Evolutionary conservation across 768 basidiomycete genomes (phyloP).

Genomic region (Kwoniella dejecticola): DNA sequence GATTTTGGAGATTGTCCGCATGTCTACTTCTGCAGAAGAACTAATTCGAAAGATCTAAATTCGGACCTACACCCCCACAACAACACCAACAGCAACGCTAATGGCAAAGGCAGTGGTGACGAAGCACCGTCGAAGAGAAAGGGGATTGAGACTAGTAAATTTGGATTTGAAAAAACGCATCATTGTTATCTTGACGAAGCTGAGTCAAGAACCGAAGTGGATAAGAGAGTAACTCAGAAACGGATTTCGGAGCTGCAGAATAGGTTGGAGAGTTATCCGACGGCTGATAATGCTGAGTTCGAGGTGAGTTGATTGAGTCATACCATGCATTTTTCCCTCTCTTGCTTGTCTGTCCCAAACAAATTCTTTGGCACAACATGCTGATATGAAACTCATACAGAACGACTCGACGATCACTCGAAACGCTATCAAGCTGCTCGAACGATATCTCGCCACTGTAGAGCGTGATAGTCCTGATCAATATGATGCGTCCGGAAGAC

Average conservation of each 20-base stretch:
- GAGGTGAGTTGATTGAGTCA: not conserved
- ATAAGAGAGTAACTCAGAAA: constrained; percentile 64
- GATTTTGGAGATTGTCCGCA: constrained; percentile 76
- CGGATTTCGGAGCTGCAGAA: constrained; percentile 62
- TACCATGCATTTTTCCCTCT: not conserved
- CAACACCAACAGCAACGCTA: too few species aligned
- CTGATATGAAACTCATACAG: not conserved
- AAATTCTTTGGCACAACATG: not conserved
- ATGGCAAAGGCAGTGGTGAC: too few species aligned
- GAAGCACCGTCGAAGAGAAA: not conserved
- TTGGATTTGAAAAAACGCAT: constrained; percentile 82
- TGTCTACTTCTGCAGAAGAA: constrained; percentile 72
- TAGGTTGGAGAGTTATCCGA: constrained; percentile 17
- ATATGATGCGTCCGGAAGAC: constrained; percentile 3
- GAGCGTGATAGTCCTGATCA: constrained; percentile 12
- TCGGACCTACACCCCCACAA: not conserved
- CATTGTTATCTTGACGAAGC: constrained; percentile 74
- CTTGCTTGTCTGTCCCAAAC: too few species aligned
- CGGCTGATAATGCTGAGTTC: not conserved
- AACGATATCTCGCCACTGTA: not conserved
- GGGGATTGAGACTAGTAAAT: constrained; percentile 62
- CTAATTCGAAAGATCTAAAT: constrained; percentile 27
- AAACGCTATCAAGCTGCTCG: constrained; percentile 10
- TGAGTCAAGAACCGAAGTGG: constrained; percentile 67
- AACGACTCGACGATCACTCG: constrained; percentile 10